Evolutionary conservation across 768 basidiomycete species (phyloP), one percentile per base, ranked within the genome.

Genomic region (Grammothele lineata): DNA sequence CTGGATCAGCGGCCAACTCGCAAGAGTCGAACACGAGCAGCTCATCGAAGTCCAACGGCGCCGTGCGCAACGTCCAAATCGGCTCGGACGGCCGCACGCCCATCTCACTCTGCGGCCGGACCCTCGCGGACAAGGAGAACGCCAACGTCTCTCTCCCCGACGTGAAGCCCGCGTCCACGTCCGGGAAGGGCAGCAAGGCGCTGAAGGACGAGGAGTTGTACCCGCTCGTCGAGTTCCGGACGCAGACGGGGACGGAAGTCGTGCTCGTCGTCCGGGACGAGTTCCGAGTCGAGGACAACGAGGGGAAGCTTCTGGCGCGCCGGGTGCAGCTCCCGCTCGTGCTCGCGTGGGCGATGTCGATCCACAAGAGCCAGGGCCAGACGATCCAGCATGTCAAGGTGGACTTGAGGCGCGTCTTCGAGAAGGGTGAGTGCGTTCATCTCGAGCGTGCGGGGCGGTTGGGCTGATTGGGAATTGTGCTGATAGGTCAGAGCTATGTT

Each of bases 311-410:
- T 10, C 62, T 78, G 5, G 77, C 77, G 8, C 62, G 76, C 19
- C 64, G 74, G 12, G 69, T 74, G 48, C 74, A 75, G 65, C 56
- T 90, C 1, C 86, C 87, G 0, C 63, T 94, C 4, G 86, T 89
- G 40, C 74, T 85, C 0, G 81, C 84, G 0, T 88, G 83, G 85
- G 84, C 85, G 0, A 82, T 86, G 70, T 79, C 79, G 2, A 87
- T 89, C 47, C 85, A 88, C 66, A 89, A 89, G 63, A 78, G 76
- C 47, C 87, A 88, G 57, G 86, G 85, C 1, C 83, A 86, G 56
- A 87, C 87, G 0, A 74, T 89, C 36, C 74, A 78, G 36, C 70
- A 75, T 36, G 78, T 85, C 44, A 81, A 75, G 56, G 72, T 86
- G 25, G 82, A 85, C 59, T 73, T 87, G 15, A 72, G 75, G 9